Base-by-base conservation (phyloP, 106 monocot species). In the Phalaenopsis aphrodite region DNA sequence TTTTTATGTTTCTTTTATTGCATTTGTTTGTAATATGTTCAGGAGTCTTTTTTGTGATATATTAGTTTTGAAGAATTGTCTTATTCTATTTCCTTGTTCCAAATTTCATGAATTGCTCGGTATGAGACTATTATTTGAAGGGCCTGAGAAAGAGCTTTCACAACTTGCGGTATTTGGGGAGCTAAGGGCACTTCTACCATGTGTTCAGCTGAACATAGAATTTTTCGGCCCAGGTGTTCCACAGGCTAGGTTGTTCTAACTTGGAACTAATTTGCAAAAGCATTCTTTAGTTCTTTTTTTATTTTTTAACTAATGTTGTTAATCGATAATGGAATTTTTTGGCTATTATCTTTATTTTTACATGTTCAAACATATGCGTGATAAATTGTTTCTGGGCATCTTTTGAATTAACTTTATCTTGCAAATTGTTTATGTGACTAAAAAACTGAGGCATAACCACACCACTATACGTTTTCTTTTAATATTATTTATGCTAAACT, bases 171-270 rank as follows among this genome's bases (percentile, higher is more conserved):
- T 84, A 18, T 92, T 97, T 79, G 88, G 89, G 56, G 96, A 97
- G 79, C 80, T 97, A 75, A 79, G 66, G 81, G 92, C 94, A 81
- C 85, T 97, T 42, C 86, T 97, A 86, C 92, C 94, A 78, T 81
- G 86, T 48, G 77, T 92, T 84, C 81, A 84, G 46, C 38, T 97
- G 64, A 73, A 90, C 41, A 89, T 97, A 45, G 90, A 92, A 10
- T 81, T 97, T 86, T 79, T 94, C 84, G 96, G 96, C 9, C 94
- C 96, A 46, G 88, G 86, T 78, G 81, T 97, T 84, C 96, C 96
- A 80, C 72, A 83, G 41, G 86, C 81, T 74, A 92, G 90, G 96
- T 94, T 85, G 8, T 76, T 49, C 76, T 48, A 24, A 24, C 46
- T 43, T 30, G 5, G 30, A 43, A 48, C 5, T 74, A 43, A 1